Evolutionary conservation across 768 basidiomycete species (phyloP).

Genomic region (Mycena belliarum): DNA sequence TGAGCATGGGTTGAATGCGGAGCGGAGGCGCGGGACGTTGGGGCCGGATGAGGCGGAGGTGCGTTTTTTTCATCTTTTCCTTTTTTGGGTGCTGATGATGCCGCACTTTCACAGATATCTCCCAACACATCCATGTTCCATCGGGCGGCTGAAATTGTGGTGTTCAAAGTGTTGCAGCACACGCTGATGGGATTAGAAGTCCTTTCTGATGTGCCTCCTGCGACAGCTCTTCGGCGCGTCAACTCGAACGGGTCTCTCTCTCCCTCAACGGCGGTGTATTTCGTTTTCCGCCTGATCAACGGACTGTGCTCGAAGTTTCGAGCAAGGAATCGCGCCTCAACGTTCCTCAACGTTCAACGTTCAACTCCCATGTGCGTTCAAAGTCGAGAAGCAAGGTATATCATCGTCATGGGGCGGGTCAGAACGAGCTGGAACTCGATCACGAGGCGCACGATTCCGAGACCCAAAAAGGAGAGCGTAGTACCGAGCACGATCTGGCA

Average conservation of each 20-base stretch:
- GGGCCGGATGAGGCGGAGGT: slow-evolving; percentile 74
- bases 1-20: slow-evolving; percentile 72
- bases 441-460: slow-evolving; percentile 36
- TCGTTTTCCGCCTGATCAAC: slow-evolving; percentile 24
- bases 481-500: slow-evolving; percentile 32
- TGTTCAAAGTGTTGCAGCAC: slow-evolving; percentile 84
- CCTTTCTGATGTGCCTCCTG: slow-evolving; percentile 15
- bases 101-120: slow-evolving; percentile 36
- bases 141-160: slow-evolving; percentile 70
- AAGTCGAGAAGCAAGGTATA: slow-evolving; percentile 74
- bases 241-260: slow-evolving; percentile 18
- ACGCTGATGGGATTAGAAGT: slow-evolving; percentile 56
- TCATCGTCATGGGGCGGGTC: slow-evolving; percentile 62
- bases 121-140: slow-evolving; percentile 49
- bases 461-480: slow-evolving; percentile 25
- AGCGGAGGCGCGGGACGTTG: slow-evolving; percentile 62
- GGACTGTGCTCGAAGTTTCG: slow-evolving; percentile 2
- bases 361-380: slow-evolving; percentile 53
- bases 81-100: too few species aligned
- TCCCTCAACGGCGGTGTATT: slow-evolving; percentile 19
- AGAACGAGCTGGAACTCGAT: slow-evolving; percentile 60
- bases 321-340: slow-evolving; percentile 26
- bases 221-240: slow-evolving; percentile 36
- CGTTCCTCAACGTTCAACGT: too few species aligned
- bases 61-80: too few species aligned